Percentiles rank a stretch among this genome's conserved stretches.
phyloP scores from a whole-genome alignment of 1,139 yeast genomes.

The Wickerhamiella infanticola region DNA sequence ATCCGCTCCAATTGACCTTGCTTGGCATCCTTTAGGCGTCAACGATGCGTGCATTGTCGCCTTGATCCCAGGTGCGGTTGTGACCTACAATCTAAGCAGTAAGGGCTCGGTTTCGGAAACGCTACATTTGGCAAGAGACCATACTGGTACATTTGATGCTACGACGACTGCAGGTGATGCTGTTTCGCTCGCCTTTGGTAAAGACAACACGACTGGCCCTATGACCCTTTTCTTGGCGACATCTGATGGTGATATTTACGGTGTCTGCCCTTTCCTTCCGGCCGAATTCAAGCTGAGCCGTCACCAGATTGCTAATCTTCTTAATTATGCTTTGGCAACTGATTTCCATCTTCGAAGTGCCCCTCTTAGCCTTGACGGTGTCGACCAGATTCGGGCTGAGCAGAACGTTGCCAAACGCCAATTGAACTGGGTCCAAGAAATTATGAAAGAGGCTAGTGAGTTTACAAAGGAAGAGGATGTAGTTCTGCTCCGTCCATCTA shows the following conservation, averaged over 20 bases:
- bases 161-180: conserved; percentile 7
- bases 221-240: conserved; percentile 36
- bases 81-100: conserved; percentile 26
- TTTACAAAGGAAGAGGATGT: background rate
- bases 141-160: background rate
- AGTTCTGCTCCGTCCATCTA: background rate
- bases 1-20: conserved; percentile 17
- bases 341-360: conserved; percentile 12
- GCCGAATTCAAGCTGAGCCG: conserved; percentile 24
- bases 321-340: conserved; percentile 29
- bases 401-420: conserved; percentile 3
- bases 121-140: conserved; percentile 1
- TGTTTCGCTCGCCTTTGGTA: conserved; percentile 36
- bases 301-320: conserved; percentile 24
- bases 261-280: conserved; percentile 43
- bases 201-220: conserved; percentile 25
- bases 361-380: conserved; percentile 8
- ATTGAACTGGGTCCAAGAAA: background rate
- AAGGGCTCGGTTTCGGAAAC: conserved; percentile 12
- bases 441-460: background rate
- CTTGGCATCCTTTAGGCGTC: conserved; percentile 33
- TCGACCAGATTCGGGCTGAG: background rate
- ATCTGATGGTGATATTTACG: conserved; percentile 39
- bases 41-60: conserved; percentile 30
- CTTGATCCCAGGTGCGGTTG: conserved; percentile 24